Evolutionary conservation across 352 stramenopile species (phyloP), one percentile per base, ranked within the genome.

Genomic region (Thraustochytrium sp.): DNA sequence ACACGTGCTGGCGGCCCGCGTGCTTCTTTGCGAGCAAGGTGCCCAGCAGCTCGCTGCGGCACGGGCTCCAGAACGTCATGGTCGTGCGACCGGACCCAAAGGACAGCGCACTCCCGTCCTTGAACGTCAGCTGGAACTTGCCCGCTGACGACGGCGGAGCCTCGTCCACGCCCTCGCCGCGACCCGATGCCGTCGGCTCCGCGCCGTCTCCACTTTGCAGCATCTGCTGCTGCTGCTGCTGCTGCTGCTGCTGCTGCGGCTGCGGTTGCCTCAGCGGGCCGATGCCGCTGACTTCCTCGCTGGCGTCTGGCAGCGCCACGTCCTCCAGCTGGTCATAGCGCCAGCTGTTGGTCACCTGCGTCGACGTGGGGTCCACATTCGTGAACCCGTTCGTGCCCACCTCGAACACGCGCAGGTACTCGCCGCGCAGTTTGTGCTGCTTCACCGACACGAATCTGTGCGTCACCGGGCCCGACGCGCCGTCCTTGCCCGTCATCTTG

Each of bases 381-480:
- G 51, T 34, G 40, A 82, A 82, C 4, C 53, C 74, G 31, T 29
- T 51, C n/a, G 61, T 8, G 34, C 74, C 74, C 26, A 82, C 46
- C 21, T 54, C 74, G 29, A 82, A 82, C n/a, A 73, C 46, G 42
- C 74, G 51, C 37, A 55, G 49, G 55, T 82, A 82, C 49, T 82
- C 37, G 16, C 74, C 74, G 51, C 74, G 74, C 37, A 82, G 55
- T 37, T 82, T 82, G 56, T 82, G 74, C 37, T 82, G 74, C 55
- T 82, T 82, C 9, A 48, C 34, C 49, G 72, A 31, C 26, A 68
- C 53, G 36, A 54, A 82, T 31, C 72, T 82, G 34, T 82, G 72
- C 53, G 72, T 82, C 53, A 82, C 53, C 8, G 54, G 31, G 18
- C 34, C 46, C 18, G 72, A 21, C 23, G 26, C 37, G 72, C 72